Percentiles rank a stretch among this genome's conserved stretches.
phyloP scores from a whole-genome alignment of 768 basidiomycete genomes.

The Lactarius psammicola region DNA sequence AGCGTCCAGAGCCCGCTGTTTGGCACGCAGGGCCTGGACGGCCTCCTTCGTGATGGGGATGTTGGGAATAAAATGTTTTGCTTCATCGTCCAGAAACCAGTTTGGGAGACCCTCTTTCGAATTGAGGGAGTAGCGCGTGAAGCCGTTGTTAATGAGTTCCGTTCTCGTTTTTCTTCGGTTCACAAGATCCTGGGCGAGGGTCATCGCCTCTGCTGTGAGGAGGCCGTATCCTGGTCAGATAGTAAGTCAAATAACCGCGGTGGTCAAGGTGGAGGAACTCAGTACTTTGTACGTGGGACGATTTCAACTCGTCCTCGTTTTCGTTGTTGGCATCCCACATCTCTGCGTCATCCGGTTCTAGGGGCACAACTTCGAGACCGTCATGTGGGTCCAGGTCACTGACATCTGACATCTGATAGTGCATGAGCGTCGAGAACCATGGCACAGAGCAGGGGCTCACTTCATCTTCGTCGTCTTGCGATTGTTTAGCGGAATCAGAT shows the following conservation, averaged over 20 bases:
- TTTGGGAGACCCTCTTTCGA: conserved; percentile 88
- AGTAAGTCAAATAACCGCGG: neutral
- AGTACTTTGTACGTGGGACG: conserved; percentile 66
- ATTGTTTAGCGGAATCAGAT: conserved; percentile 30
- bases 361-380: conserved; percentile 77
- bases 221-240: conserved; percentile 67
- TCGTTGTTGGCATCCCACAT: conserved; percentile 84
- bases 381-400: conserved; percentile 44
- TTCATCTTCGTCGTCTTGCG: conserved; percentile 11
- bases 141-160: conserved; percentile 90
- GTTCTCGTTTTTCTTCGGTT: conserved; percentile 89
- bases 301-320: conserved; percentile 67
- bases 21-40: conserved; percentile 75
- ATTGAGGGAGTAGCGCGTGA: conserved; percentile 89
- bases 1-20: conserved; percentile 91
- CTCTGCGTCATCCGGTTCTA: conserved; percentile 50
- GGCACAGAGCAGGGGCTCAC: conserved; percentile 17
- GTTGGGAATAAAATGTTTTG: conserved; percentile 89
- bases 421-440: conserved; percentile 1
- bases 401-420: conserved; percentile 9
- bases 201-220: conserved; percentile 84
- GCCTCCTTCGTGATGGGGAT: conserved; percentile 98
- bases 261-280: conserved; percentile 14
- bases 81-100: conserved; percentile 98
- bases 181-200: conserved; percentile 85